Evolutionary conservation across 768 basidiomycete genomes (phyloP).

Genomic region (Atractiella rhizophila): DNA sequence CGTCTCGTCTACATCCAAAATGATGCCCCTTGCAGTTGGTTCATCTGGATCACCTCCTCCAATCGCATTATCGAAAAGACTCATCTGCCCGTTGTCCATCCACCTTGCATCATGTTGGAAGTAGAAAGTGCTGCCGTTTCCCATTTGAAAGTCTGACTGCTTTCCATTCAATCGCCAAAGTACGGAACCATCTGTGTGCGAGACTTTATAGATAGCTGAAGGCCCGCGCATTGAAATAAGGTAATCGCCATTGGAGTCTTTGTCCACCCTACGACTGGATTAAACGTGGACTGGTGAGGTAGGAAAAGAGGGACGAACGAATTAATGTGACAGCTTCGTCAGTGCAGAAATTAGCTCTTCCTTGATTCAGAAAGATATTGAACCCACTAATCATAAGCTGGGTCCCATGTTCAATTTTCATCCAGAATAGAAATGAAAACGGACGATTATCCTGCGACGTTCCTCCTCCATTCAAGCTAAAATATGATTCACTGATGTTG

Average conservation of each 20-base stretch:
- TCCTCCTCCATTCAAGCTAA: not conserved
- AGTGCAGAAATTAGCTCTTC: too few relatives aligned
- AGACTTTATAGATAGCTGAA: conserved; percentile 15
- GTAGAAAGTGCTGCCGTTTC: conserved; percentile 11
- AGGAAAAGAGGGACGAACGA: too few relatives aligned
- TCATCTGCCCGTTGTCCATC: conserved; percentile 5
- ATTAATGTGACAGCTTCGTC: too few relatives aligned
- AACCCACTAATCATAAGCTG: conserved; percentile 18
- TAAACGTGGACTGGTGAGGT: too few relatives aligned
- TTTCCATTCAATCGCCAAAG: conserved; percentile 15
- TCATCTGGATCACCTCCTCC: conserved; percentile 9
- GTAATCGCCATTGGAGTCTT: conserved; percentile 17
- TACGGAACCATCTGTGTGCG: conserved; percentile 11
- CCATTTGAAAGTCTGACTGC: conserved; percentile 13
- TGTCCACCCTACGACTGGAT: too few relatives aligned
- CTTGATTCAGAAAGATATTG: too few relatives aligned
- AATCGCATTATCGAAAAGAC: conserved; percentile 18
- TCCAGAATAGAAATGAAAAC: not conserved
- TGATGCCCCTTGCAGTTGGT: conserved; percentile 12
- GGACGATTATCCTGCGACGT: not conserved
- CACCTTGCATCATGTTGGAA: conserved; percentile 9
- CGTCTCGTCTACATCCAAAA: conserved; percentile 13
- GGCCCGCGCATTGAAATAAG: conserved; percentile 16
- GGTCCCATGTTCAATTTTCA: conserved; percentile 6
- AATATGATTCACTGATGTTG: conserved; percentile 13